Evolutionary conservation across 2,329 filamentous ascomycete species (phyloP).

Genomic region (Neonectria ditissima): DNA sequence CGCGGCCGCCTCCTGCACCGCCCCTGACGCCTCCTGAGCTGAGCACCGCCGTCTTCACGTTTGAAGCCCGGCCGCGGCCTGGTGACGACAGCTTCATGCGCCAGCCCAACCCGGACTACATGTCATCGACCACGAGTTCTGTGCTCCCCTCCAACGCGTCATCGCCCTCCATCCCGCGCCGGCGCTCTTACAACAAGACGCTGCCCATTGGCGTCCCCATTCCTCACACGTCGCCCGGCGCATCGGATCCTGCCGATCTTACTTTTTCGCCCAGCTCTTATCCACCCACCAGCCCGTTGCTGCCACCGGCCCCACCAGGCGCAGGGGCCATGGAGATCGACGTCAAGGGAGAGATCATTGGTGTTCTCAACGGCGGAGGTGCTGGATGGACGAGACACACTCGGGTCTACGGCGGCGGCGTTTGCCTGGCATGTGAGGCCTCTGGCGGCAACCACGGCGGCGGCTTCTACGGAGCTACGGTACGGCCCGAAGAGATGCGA

Average conservation of each 20-base stretch:
- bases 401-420: slow-evolving; percentile 68
- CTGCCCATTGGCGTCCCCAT: slow-evolving; percentile 52
- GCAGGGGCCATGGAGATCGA: slow-evolving; percentile 51
- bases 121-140: slow-evolving; percentile 50
- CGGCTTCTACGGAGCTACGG: slow-evolving; percentile 66
- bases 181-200: slow-evolving; percentile 58
- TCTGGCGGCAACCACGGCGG: slow-evolving; percentile 58
- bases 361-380: slow-evolving; percentile 60
- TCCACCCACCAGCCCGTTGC: slow-evolving; percentile 59
- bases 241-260: slow-evolving; percentile 44
- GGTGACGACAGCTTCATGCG: slow-evolving; percentile 56
- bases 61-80: slow-evolving; percentile 52
- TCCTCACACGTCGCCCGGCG: slow-evolving; percentile 38
- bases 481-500: slow-evolving; percentile 64
- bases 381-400: slow-evolving; percentile 69
- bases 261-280: slow-evolving; percentile 62
- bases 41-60: slow-evolving; percentile 56
- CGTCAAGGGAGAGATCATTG: slow-evolving; percentile 64
- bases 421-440: slow-evolving; percentile 67
- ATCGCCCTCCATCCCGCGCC: slow-evolving; percentile 51
- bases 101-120: slow-evolving; percentile 64
- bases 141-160: slow-evolving; percentile 43
- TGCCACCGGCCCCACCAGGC: slow-evolving; percentile 60
- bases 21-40: slow-evolving; percentile 63
- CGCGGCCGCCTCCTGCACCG: slow-evolving; percentile 58